A percentile compares a stretch with the other conserved stretches of the same genome.
Conservation (phyloP, 768 basidiomycete species). For the Suillus tomentosus region DNA sequence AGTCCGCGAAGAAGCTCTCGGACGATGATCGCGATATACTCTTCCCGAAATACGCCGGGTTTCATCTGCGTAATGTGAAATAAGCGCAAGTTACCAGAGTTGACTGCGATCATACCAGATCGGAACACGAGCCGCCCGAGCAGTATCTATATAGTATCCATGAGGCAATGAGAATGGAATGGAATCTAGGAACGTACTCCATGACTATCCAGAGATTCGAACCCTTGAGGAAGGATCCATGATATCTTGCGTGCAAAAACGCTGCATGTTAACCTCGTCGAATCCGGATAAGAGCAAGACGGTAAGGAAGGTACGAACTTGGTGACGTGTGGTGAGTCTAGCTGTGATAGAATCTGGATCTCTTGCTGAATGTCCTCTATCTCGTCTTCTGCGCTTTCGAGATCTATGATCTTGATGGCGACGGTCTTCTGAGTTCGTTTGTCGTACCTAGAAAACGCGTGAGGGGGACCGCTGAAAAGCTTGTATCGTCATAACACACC, state of each 20-base stretch:
- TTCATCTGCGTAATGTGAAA: conserved; percentile 73
- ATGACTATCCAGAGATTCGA: conserved; percentile 99
- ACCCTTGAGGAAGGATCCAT: conserved; percentile 94
- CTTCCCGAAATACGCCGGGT: conserved; percentile 95
- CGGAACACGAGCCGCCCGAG: conserved; percentile 96
- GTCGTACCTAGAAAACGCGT: conserved; percentile 66
- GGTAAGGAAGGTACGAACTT: conserved; percentile 59
- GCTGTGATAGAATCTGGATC: conserved; percentile 94
- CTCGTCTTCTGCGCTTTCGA: conserved; percentile 98
- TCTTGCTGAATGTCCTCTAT: conserved; percentile 99
- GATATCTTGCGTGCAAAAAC: conserved; percentile 61
- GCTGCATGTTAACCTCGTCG: conserved; percentile 33
- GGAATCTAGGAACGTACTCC: conserved; percentile 60
- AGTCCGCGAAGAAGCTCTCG: conserved; percentile 90
- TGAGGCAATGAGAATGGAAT: conserved; percentile 15
- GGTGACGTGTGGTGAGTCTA: conserved; percentile 95
- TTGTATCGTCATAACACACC: conserved; percentile 47
- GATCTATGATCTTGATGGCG: conserved; percentile 99
- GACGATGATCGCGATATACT: conserved; percentile 97
- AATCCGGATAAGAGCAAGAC: conserved; percentile 27
- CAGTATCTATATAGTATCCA: conserved; percentile 66
- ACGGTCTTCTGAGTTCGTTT: conserved; percentile 95
- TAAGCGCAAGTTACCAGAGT: not conserved
- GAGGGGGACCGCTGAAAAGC: conserved; percentile 8
- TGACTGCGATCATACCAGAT: conserved; percentile 63